Evolutionary conservation across 2,329 filamentous ascomycete genomes (phyloP).

Genomic region (Conoideocrella luteorostrata): DNA sequence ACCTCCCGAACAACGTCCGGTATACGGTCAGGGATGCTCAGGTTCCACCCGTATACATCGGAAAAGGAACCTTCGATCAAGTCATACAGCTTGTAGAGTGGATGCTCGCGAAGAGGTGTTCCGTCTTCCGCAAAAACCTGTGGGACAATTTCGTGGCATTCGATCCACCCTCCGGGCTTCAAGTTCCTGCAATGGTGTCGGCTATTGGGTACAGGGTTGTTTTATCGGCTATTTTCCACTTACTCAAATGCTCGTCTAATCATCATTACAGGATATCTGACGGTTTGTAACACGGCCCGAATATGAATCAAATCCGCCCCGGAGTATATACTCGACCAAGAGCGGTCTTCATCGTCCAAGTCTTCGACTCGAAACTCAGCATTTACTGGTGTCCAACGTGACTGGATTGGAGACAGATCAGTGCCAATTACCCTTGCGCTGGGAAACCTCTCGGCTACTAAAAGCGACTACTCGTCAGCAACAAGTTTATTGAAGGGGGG

Average conservation of each 20-base stretch:
- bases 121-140: constrained; percentile 27
- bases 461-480: constrained; percentile 2
- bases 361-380: constrained; percentile 41
- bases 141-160: constrained; percentile 29
- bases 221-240: too few species aligned
- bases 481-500: neutral
- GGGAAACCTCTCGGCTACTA: constrained; percentile 40
- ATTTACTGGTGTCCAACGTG: constrained; percentile 47
- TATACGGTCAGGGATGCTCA: constrained; percentile 22
- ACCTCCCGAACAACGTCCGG: constrained; percentile 21
- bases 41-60: constrained; percentile 27
- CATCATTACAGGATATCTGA: constrained; percentile 44
- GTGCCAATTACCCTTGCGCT: constrained; percentile 39
- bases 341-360: constrained; percentile 28
- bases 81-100: constrained; percentile 26
- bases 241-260: constrained; percentile 41
- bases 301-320: constrained; percentile 48
- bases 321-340: constrained; percentile 28
- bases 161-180: constrained; percentile 33
- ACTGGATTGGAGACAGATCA: constrained; percentile 39
- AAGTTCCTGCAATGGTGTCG: constrained; percentile 23
- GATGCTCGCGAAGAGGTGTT: constrained; percentile 20
- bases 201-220: too few species aligned
- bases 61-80: constrained; percentile 26
- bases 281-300: constrained; percentile 42